A percentile compares a stretch with the other conserved stretches of the same genome.
Conservation (phyloP, 2,329 filamentous ascomycete species). For the Fusarium sp. region DNA sequence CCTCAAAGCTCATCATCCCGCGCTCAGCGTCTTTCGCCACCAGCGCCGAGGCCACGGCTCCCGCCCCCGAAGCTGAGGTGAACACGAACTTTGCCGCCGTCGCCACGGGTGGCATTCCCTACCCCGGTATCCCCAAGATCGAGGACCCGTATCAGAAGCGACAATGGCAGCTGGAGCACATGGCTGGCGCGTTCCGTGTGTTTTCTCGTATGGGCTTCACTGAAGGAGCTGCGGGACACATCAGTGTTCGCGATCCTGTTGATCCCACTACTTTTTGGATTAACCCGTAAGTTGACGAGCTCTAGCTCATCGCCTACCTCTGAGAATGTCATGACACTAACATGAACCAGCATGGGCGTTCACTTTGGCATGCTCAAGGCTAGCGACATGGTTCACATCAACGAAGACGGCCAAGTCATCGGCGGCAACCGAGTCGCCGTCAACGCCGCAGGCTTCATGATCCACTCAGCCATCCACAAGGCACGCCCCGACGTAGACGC, state of each 20-base stretch:
- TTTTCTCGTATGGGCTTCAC: constrained; percentile 62
- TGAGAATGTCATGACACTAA: neutral
- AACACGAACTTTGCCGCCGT: constrained; percentile 44
- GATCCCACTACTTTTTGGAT: constrained; percentile 72
- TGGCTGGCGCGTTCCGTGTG: constrained; percentile 61
- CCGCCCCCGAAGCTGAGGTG: constrained; percentile 8
- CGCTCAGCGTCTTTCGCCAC: constrained; percentile 35
- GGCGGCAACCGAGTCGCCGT: constrained; percentile 67
- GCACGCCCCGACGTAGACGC: constrained; percentile 70
- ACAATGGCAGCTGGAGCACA: constrained; percentile 54
- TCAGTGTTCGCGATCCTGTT: constrained; percentile 72
- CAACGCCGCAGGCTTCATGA: constrained; percentile 73
- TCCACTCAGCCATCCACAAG: constrained; percentile 71
- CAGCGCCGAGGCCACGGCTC: constrained; percentile 30
- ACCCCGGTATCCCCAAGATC: constrained; percentile 68
- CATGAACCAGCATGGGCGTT: constrained; percentile 55
- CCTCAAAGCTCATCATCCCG: neutral
- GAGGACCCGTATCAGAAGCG: constrained; percentile 57
- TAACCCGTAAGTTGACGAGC: constrained; percentile 59
- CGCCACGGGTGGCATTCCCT: constrained; percentile 46
- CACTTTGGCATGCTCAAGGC: constrained; percentile 73
- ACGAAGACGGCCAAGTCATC: constrained; percentile 69
- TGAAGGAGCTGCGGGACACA: constrained; percentile 75
- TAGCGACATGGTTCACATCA: constrained; percentile 71
- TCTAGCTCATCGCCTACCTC: neutral